A percentile compares a stretch with the other conserved stretches of the same genome.
Evolutionary conservation across 768 basidiomycete species (phyloP).

Genomic region (Rhizopogon vinicolor): DNA sequence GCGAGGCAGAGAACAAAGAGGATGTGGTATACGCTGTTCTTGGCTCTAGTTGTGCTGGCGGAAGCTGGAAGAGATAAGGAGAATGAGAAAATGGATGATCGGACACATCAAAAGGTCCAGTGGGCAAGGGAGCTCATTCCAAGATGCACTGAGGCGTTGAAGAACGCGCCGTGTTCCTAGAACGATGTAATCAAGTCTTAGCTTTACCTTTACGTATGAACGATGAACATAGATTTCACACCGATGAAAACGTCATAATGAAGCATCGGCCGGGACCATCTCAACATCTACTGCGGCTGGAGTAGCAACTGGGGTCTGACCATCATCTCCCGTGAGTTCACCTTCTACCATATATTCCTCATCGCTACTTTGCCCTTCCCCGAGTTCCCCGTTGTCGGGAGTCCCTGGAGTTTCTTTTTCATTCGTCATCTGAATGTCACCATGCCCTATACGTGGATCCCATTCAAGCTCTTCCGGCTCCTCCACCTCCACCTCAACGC

Average conservation of each 20-base stretch:
- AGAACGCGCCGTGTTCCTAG: slow-evolving; percentile 33
- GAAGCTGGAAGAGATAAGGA: slow-evolving; percentile 26
- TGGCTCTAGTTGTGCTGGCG: slow-evolving; percentile 50
- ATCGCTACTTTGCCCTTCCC: slow-evolving; percentile 30
- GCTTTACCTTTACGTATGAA: neutral
- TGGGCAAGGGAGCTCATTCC: slow-evolving; percentile 40
- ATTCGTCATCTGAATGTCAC: slow-evolving; percentile 5
- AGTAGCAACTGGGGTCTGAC: slow-evolving; percentile 16
- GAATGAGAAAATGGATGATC: slow-evolving; percentile 16
- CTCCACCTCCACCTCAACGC: slow-evolving; percentile 75
- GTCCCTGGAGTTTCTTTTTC: slow-evolving; percentile 10
- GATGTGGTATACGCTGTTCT: slow-evolving; percentile 70
- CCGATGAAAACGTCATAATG: neutral
- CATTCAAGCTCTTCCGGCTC: slow-evolving; percentile 76
- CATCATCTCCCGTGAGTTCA: slow-evolving; percentile 27
- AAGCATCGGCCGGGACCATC: slow-evolving; percentile 11
- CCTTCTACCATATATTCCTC: slow-evolving; percentile 35
- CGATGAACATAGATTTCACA: neutral
- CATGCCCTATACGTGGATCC: slow-evolving; percentile 46
- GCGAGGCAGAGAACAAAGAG: slow-evolving; percentile 71
- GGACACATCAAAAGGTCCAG: slow-evolving; percentile 18
- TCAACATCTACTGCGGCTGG: slow-evolving; percentile 18
- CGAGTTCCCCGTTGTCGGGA: slow-evolving; percentile 20
- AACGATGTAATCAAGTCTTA: neutral
- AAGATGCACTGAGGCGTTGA: slow-evolving; percentile 39